These are phyloP conservation scores for Parachlorella kessleri DNA, from an alignment of 139 green algal species.

Conservation along the genomic window DNA sequence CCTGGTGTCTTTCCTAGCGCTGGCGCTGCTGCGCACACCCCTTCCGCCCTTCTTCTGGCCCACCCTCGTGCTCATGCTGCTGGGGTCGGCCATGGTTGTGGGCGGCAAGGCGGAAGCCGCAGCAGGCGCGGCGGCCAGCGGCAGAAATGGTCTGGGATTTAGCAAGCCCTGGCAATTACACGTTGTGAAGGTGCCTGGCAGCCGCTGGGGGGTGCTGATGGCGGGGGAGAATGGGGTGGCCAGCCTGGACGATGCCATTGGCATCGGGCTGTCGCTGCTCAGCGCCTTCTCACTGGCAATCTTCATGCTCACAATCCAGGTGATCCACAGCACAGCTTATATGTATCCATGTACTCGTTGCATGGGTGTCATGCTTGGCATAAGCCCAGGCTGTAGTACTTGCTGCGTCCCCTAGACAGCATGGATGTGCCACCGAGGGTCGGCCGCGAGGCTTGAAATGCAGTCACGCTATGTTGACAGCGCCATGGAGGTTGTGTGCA, in stretches of 20 bases:
- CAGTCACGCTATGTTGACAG: too few relatives aligned
- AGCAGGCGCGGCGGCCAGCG: not conserved
- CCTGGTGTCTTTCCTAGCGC: constrained; percentile 33
- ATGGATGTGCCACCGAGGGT: too few relatives aligned
- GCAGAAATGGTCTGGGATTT: not conserved
- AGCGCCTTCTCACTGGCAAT: constrained; percentile 9
- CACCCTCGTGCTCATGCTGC: constrained; percentile 18
- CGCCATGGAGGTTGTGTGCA: too few relatives aligned
- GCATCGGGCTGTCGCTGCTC: not conserved
- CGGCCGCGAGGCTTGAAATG: too few relatives aligned
- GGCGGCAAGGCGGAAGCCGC: constrained; percentile 12
- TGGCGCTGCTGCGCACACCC: constrained; percentile 42
- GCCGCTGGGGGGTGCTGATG: not conserved
- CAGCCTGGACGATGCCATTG: not conserved
- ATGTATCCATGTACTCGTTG: too few relatives aligned
- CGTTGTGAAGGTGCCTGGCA: not conserved
- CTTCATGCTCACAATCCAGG: constrained; percentile 26
- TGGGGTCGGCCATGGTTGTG: constrained; percentile 15
- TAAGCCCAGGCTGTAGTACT: too few relatives aligned
- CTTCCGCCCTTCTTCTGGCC: constrained; percentile 13
- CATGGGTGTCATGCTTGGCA: too few relatives aligned
- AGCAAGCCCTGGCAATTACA: not conserved
- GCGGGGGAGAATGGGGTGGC: not conserved
- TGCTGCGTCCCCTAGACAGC: too few relatives aligned
- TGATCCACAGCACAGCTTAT: too few relatives aligned